These are phyloP conservation scores for Ustilago curta DNA, from an alignment of 1,284 basidiomycete genomes.

Conservation along the genomic window DNA sequence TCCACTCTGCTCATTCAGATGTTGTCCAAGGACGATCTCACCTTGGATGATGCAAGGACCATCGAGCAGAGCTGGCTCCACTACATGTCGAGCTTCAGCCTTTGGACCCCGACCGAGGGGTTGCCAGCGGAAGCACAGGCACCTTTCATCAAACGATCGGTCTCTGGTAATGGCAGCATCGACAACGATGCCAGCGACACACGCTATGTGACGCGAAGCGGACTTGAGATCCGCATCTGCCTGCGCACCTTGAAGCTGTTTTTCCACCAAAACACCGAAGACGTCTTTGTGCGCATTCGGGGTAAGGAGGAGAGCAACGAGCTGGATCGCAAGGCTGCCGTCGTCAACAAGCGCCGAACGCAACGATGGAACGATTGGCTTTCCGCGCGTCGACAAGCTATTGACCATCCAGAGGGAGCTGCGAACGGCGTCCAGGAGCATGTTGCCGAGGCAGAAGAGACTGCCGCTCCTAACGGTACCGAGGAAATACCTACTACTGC, in stretches of 20 bases:
- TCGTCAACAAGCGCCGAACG: slow-evolving; percentile 27
- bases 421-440: slow-evolving; percentile 11
- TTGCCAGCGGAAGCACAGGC: slow-evolving; percentile 59
- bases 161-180: slow-evolving; percentile 36
- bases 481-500: slow-evolving; percentile 9
- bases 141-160: slow-evolving; percentile 62
- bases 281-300: slow-evolving; percentile 66
- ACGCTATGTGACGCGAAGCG: slow-evolving; percentile 72
- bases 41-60: slow-evolving; percentile 85
- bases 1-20: slow-evolving; percentile 85
- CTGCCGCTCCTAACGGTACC: slow-evolving; percentile 23
- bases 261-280: slow-evolving; percentile 70
- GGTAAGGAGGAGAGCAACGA: slow-evolving; percentile 32
- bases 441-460: slow-evolving; percentile 8
- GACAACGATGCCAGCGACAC: slow-evolving; percentile 46
- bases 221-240: slow-evolving; percentile 72
- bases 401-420: slow-evolving; percentile 37
- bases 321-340: slow-evolving; percentile 33
- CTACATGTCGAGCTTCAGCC: slow-evolving; percentile 85
- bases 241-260: slow-evolving; percentile 71
- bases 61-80: slow-evolving; percentile 85
- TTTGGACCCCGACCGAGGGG: slow-evolving; percentile 68
- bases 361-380: slow-evolving; percentile 59
- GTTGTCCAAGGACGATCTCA: slow-evolving; percentile 88
- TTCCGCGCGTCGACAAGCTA: slow-evolving; percentile 47